These are phyloP conservation scores for Mycena galericulata DNA, from an alignment of 768 basidiomycete genomes.

Conservation along the genomic window DNA sequence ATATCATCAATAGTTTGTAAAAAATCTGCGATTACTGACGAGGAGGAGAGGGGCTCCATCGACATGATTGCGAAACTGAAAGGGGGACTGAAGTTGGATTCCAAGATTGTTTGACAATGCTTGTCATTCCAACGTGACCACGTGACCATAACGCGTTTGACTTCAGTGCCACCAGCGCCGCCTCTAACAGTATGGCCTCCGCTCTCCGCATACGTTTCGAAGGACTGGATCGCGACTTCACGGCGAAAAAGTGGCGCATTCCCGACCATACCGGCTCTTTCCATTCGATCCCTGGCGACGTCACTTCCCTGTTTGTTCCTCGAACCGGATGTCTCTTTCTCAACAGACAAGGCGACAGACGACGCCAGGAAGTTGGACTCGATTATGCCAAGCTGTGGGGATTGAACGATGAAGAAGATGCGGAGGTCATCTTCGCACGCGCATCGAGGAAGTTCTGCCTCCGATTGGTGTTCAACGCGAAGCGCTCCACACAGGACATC, in stretches of 20 bases:
- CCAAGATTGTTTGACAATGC: too few relatives aligned
- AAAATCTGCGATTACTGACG: too few relatives aligned
- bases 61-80: too few relatives aligned
- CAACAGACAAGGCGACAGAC: background rate
- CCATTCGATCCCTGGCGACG: background rate
- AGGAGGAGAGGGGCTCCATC: too few relatives aligned
- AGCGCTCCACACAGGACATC: background rate
- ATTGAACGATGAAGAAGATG: background rate
- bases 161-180: too few relatives aligned
- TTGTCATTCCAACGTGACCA: too few relatives aligned
- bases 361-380: background rate
- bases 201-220: background rate
- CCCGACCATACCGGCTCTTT: background rate
- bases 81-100: too few relatives aligned
- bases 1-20: too few relatives aligned
- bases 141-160: too few relatives aligned
- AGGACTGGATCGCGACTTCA: background rate
- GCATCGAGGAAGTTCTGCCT: conserved; percentile 1
- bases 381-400: background rate
- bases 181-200: too few relatives aligned
- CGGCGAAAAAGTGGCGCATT: background rate
- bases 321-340: background rate
- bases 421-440: background rate
- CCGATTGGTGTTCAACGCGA: conserved; percentile 18
- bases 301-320: background rate